Evolutionary conservation across 495 filamentous ascomycete genomes (phyloP).

Genomic region (Astrothelium macrocarpum): DNA sequence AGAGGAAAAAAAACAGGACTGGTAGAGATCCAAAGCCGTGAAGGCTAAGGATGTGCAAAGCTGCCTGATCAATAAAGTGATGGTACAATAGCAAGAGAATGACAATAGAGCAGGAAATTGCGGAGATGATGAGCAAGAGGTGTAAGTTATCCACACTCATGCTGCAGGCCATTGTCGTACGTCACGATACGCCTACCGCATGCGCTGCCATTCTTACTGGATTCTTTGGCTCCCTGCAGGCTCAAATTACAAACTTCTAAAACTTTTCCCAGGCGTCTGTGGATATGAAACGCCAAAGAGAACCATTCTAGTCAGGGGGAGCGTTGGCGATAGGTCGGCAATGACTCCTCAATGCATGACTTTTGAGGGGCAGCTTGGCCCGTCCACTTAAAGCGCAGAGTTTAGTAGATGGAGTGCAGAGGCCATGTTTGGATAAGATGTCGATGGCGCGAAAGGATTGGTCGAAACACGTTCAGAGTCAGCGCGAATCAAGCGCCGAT

Average conservation of each 20-base stretch:
- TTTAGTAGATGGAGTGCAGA: slow-evolving; percentile 9
- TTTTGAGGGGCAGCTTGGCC: neutral
- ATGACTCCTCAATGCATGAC: slow-evolving; percentile 1
- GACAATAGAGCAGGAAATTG: slow-evolving; percentile 15
- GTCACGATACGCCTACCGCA: neutral
- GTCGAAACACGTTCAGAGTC: slow-evolving; percentile 8
- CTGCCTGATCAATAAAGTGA: slow-evolving; percentile 15
- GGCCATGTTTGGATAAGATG: neutral
- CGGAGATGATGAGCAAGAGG: slow-evolving; percentile 13
- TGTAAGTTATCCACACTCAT: slow-evolving; percentile 8
- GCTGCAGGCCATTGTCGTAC: slow-evolving; percentile 1
- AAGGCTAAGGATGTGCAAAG: slow-evolving; percentile 16
- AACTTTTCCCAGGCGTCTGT: neutral
- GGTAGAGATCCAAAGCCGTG: slow-evolving; percentile 16
- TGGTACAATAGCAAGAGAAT: slow-evolving; percentile 17
- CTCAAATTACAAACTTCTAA: neutral
- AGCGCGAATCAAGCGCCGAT: slow-evolving; percentile 15
- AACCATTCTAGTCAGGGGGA: neutral
- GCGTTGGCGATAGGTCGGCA: neutral
- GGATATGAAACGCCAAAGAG: neutral
- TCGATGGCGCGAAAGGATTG: slow-evolving; percentile 21
- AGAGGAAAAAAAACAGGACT: slow-evolving; percentile 10
- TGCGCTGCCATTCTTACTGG: neutral
- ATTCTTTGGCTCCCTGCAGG: slow-evolving; percentile 4
- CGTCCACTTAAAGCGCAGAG: neutral